These are phyloP conservation scores for Suillus clintonianus DNA, from an alignment of 768 basidiomycete genomes.

Conservation along the genomic window DNA sequence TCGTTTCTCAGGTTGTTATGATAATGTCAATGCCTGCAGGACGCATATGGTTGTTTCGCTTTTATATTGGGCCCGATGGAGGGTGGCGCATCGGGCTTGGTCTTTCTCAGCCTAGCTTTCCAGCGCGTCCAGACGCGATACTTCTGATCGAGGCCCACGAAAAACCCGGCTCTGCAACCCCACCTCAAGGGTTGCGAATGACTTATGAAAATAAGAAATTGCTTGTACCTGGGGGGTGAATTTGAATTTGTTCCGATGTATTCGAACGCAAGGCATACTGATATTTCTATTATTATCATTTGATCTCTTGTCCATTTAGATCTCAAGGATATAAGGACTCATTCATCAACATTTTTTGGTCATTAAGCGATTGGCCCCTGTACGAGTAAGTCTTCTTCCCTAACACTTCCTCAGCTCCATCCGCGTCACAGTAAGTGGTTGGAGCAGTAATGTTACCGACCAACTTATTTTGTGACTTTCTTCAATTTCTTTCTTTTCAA, in stretches of 20 bases:
- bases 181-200: not conserved
- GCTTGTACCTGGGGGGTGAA: not conserved
- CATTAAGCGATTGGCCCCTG: not conserved
- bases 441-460: not conserved
- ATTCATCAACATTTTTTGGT: not conserved
- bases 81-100: not conserved
- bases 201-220: not conserved
- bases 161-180: not conserved
- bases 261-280: not conserved
- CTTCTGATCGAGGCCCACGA: not conserved
- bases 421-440: not conserved
- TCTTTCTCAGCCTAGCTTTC: not conserved
- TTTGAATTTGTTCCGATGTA: not conserved
- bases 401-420: not conserved
- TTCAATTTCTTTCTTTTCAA: not conserved
- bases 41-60: not conserved
- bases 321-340: not conserved
- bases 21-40: not conserved
- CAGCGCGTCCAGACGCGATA: not conserved
- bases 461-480: not conserved
- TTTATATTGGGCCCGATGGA: not conserved
- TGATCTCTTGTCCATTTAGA: not conserved
- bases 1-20: not conserved
- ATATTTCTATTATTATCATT: not conserved
- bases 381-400: not conserved